Conservation (phyloP, 805 yeast genomes). For the Metschnikowia rubicola region DNA sequence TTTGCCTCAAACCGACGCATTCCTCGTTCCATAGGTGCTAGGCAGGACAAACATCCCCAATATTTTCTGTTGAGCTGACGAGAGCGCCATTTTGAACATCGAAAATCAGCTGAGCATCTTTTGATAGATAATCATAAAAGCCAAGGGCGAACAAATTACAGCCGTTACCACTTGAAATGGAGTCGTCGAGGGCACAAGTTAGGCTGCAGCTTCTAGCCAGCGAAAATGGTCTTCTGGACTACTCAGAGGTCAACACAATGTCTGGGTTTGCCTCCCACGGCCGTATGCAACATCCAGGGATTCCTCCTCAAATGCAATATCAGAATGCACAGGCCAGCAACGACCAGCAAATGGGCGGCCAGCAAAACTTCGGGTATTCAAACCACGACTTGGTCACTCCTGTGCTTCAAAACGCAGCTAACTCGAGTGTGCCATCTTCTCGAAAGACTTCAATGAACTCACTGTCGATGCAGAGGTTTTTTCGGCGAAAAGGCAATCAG, state of each 20-base stretch:
- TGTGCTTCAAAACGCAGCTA: conserved; percentile 7
- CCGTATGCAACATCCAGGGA: conserved; percentile 9
- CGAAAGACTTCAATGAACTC: conserved; percentile 39
- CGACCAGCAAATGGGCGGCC: neutral
- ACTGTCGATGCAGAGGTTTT: conserved; percentile 37
- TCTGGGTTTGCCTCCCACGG: conserved; percentile 16
- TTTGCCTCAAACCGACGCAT: conserved; percentile 1
- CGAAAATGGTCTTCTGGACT: conserved; percentile 18
- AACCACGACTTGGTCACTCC: conserved; percentile 30
- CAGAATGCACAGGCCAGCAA: conserved; percentile 1
- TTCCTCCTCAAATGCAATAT: conserved; percentile 4
- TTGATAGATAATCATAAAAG: neutral
- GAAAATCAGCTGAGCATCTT: too few species aligned
- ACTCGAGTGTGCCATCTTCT: conserved; percentile 11
- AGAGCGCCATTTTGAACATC: neutral
- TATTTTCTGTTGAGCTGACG: neutral
- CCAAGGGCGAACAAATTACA: neutral
- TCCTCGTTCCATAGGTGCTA: neutral
- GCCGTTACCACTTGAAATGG: conserved; percentile 4
- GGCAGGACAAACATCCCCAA: conserved; percentile 5
- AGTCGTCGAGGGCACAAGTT: conserved; percentile 21
- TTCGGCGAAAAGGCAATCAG: conserved; percentile 34
- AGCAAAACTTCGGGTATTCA: conserved; percentile 9
- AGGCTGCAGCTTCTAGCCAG: conserved; percentile 34
- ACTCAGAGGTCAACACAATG: conserved; percentile 20